Evolutionary conservation across 441 rosid genomes (phyloP).

Genomic region (Brassica hybrid): DNA sequence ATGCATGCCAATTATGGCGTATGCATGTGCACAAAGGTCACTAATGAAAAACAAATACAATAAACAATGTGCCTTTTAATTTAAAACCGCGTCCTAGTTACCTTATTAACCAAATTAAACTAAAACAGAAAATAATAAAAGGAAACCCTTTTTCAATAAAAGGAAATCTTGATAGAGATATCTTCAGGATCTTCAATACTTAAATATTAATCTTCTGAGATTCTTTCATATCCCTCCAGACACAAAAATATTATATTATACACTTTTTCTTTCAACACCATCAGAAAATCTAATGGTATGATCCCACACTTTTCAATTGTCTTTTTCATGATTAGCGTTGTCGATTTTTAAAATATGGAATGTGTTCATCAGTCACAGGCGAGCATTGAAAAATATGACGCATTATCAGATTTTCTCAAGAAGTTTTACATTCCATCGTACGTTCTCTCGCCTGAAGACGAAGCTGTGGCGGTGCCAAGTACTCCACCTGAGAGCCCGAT

Average conservation of each 20-base stretch:
- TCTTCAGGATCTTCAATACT: neutral
- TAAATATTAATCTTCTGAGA: neutral
- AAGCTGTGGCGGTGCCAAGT: conserved; percentile 7
- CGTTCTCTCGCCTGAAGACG: conserved; percentile 47
- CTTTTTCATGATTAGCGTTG: neutral
- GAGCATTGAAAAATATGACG: conserved; percentile 43
- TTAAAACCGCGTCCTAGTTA: neutral
- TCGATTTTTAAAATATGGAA: neutral
- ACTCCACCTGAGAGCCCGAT: conserved; percentile 61
- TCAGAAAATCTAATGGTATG: conserved; percentile 13
- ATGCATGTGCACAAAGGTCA: conserved; percentile 1
- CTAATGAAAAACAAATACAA: neutral
- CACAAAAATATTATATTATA: neutral
- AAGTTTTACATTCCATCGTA: conserved; percentile 64
- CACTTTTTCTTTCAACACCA: neutral
- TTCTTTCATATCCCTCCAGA: conserved; percentile 1
- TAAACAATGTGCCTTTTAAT: neutral
- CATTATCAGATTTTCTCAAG: conserved; percentile 40
- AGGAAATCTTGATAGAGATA: neutral
- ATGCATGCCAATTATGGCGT: conserved; percentile 1
- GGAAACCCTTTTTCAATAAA: neutral
- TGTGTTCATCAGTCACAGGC: conserved; percentile 45
- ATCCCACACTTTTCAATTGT: neutral
- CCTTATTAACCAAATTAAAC: neutral
- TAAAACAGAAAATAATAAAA: neutral